Evolutionary conservation across 1,284 basidiomycete species (phyloP), one percentile per base, ranked within the genome.

Genomic region (Microbotryum lychnidis-dioicae): DNA sequence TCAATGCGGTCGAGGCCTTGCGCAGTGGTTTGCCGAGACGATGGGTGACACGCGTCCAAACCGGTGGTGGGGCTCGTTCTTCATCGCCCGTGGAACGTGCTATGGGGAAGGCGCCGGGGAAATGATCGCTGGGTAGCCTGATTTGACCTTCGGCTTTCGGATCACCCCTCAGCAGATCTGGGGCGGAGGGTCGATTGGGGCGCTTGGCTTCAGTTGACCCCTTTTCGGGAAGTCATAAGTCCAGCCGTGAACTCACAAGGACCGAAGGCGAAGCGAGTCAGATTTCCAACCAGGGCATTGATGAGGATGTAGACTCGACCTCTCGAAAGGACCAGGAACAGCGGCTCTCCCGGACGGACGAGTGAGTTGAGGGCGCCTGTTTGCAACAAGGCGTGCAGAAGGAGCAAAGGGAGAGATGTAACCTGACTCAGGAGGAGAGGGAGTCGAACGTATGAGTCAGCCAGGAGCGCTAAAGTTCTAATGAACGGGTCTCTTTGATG

Each of bases 261-360:
- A n/a, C 54, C 50, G 12, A 62, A 16, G 6, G 33, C 64, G 54
- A 46, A 70, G 64, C 71, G 62, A 8, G 70, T 69, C 31, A 74
- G 58, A 55, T 75, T 74, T 27, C 69, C 67, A 16, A 72, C 64
- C 46, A 75, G 57, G 3, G 73, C 69, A 44, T 75, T 74, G 61
- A 76, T 72, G 50, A 76, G 59, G 31, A 76, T 60, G 50, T 73
- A 74, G 4, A 74, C 73, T 60, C 68, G 68, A 20, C 71, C 73
- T 37, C 72, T 57, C 12, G 62, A 61, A 10, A 76, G 58, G 2
- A 72, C 65, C n/a, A 63, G 57, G 3, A 60, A 62, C 10, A 73
- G 60, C 6, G 62, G 54, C 45, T 72, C 70, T 44, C 70, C 65
- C 4, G 58, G 51, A 25, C 42, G 57, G 23, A 74, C 60, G 31